These are phyloP conservation scores for Cenococcum geophilum DNA, from an alignment of 495 filamentous ascomycete species.

Conservation along the genomic window DNA sequence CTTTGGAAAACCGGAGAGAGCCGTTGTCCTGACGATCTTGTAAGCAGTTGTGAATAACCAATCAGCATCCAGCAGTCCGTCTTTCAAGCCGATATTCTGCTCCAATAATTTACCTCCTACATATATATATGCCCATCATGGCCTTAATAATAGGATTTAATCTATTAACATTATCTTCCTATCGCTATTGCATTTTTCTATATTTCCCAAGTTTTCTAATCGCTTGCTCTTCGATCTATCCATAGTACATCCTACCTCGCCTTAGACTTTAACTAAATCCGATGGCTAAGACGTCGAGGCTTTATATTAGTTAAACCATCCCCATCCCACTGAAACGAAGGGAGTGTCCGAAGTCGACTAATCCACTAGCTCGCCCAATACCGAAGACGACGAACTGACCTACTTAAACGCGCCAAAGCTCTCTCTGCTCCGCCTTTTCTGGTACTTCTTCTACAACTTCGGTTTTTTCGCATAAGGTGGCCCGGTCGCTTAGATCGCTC, in stretches of 20 bases:
- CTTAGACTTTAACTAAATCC: conserved; percentile 1
- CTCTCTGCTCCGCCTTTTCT: conserved; percentile 33
- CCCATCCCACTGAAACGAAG: not conserved
- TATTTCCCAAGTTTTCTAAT: not conserved
- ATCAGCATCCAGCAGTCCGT: conserved; percentile 1
- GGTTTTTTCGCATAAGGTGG: conserved; percentile 40
- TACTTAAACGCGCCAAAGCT: conserved; percentile 35
- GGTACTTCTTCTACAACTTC: conserved; percentile 42
- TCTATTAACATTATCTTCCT: conserved; percentile 2
- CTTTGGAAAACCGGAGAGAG: not conserved
- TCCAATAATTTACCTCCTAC: not conserved
- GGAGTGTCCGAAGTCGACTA: conserved; percentile 18
- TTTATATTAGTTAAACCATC: not conserved
- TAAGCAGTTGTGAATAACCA: not conserved
- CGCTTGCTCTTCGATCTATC: conserved; percentile 9
- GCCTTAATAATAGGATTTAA: conserved; percentile 3
- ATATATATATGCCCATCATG: not conserved
- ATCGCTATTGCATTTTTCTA: not conserved
- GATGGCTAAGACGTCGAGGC: conserved; percentile 6
- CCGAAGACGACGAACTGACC: conserved; percentile 12
- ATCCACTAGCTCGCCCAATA: conserved; percentile 1
- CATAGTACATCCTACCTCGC: conserved; percentile 1
- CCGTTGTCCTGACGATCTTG: not conserved
- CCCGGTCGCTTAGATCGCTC: conserved; percentile 39
- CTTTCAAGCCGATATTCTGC: not conserved